Evolutionary conservation across 108 stramenopile genomes (phyloP).

Genomic region (Skeletonema tropicum): DNA sequence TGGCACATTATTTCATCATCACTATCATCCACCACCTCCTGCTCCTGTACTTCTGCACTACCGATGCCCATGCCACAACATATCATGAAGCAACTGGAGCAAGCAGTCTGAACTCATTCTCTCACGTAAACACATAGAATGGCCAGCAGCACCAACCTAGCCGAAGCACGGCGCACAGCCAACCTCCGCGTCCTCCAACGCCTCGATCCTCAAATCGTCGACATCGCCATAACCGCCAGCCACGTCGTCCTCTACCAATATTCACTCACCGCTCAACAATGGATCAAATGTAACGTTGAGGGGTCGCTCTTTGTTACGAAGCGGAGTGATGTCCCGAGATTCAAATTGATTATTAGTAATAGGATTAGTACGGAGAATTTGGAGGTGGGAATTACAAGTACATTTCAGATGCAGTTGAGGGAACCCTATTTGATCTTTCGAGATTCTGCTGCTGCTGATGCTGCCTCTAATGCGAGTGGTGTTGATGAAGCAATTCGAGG

Average conservation of each 20-base stretch:
- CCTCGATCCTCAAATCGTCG: conserved; percentile 55
- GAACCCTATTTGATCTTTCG: conserved; percentile 82
- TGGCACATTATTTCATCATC: too few relatives aligned
- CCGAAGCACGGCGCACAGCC: conserved; percentile 71
- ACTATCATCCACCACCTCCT: too few relatives aligned
- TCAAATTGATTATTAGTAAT: conserved; percentile 69
- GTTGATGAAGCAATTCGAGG: conserved; percentile 55
- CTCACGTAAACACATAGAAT: too few relatives aligned
- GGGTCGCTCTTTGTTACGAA: conserved; percentile 72
- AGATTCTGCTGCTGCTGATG: conserved; percentile 14
- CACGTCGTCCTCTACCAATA: conserved; percentile 87
- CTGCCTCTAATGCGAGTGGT: conserved; percentile 12
- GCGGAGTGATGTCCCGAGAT: conserved; percentile 31
- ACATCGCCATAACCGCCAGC: conserved; percentile 70
- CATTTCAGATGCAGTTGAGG: conserved; percentile 74
- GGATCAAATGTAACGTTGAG: conserved; percentile 76
- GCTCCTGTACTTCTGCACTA: too few relatives aligned
- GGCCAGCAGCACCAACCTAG: conserved; percentile 11
- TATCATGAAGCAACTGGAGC: too few relatives aligned
- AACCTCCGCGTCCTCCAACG: conserved; percentile 81
- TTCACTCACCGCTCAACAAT: conserved; percentile 32
- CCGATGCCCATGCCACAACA: too few relatives aligned
- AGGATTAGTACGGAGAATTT: conserved; percentile 74
- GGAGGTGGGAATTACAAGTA: conserved; percentile 50
- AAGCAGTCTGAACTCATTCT: too few relatives aligned